These are phyloP conservation scores for Didymella pomorum DNA, from an alignment of 2,329 filamentous ascomycete genomes.

Conservation along the genomic window DNA sequence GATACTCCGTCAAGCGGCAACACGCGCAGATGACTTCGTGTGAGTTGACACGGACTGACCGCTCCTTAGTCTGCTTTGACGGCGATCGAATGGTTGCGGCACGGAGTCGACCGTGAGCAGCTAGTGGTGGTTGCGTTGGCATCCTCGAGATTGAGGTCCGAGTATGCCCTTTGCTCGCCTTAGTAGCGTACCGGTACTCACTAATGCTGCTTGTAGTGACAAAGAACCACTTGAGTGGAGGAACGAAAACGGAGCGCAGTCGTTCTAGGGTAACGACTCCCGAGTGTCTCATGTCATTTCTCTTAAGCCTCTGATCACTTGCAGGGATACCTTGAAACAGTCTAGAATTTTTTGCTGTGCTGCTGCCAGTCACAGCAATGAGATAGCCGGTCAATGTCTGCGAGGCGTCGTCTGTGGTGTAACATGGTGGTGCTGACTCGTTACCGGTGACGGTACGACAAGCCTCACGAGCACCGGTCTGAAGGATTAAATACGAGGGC, in stretches of 20 bases:
- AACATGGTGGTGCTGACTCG: slow-evolving; percentile 11
- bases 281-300: slow-evolving; percentile 6
- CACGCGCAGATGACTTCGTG: slow-evolving; percentile 7
- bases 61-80: slow-evolving; percentile 7
- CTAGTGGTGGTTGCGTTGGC: slow-evolving; percentile 19
- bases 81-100: slow-evolving; percentile 7
- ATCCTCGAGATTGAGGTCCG: slow-evolving; percentile 4
- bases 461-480: slow-evolving; percentile 9
- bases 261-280: neutral
- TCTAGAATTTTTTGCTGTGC: neutral
- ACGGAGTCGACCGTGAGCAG: slow-evolving; percentile 19
- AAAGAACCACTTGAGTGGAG: slow-evolving; percentile 13
- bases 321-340: slow-evolving; percentile 5
- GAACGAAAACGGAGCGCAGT: slow-evolving; percentile 7
- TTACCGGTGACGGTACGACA: slow-evolving; percentile 10
- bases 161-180: slow-evolving; percentile 2
- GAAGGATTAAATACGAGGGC: slow-evolving; percentile 7
- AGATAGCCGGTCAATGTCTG: slow-evolving; percentile 6
- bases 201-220: slow-evolving; percentile 10
- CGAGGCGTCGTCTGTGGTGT: slow-evolving; percentile 5
- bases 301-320: slow-evolving; percentile 16
- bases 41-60: slow-evolving; percentile 11
- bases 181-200: slow-evolving; percentile 6
- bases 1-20: neutral
- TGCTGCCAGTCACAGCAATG: slow-evolving; percentile 1